These are phyloP conservation scores for Termitomyces sp. DNA, from an alignment of 768 basidiomycete genomes.

Conservation along the genomic window DNA sequence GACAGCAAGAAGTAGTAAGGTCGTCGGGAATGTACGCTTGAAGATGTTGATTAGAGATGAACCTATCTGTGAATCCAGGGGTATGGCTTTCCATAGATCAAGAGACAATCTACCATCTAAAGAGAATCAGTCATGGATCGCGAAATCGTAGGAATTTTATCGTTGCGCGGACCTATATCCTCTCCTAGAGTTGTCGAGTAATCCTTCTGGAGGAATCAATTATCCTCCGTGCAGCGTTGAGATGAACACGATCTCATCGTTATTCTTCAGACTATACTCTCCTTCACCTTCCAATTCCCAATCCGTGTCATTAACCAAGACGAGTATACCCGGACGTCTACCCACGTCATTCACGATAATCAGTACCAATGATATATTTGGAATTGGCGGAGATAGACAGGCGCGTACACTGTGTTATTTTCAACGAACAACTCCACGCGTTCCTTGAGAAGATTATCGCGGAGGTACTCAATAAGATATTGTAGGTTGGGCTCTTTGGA, in stretches of 20 bases:
- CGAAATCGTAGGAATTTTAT: neutral
- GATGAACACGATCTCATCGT: slow-evolving; percentile 94
- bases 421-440: slow-evolving; percentile 89
- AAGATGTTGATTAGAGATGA: neutral
- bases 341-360: neutral
- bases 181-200: neutral
- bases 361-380: neutral
- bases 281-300: slow-evolving; percentile 98
- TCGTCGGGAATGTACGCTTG: neutral
- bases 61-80: neutral
- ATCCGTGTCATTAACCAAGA: slow-evolving; percentile 95
- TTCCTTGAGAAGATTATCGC: slow-evolving; percentile 74
- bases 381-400: neutral
- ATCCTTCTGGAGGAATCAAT: neutral
- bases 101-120: neutral
- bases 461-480: slow-evolving; percentile 76
- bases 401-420: slow-evolving; percentile 74
- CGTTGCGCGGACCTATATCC: neutral
- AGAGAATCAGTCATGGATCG: neutral
- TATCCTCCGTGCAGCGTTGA: slow-evolving; percentile 93
- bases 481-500: slow-evolving; percentile 47
- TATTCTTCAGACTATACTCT: slow-evolving; percentile 68
- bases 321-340: slow-evolving; percentile 90
- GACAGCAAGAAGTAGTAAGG: neutral
- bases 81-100: neutral